Conservation (phyloP, 2,329 filamentous ascomycete species). For the Celoporthe dispersa region DNA sequence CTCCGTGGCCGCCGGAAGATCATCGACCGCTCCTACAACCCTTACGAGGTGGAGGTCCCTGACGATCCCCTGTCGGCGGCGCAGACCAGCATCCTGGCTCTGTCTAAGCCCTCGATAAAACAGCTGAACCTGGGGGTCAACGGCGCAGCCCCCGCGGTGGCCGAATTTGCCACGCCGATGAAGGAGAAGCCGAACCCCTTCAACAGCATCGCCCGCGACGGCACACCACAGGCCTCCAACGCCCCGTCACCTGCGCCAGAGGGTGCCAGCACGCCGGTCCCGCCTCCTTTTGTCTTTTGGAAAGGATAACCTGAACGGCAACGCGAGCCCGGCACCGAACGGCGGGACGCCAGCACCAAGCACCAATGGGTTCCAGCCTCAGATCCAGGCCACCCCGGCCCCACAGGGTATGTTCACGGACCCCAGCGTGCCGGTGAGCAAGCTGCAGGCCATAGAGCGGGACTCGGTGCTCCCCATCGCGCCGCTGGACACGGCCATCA, state of each 20-base stretch:
- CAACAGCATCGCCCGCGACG: conserved; percentile 71
- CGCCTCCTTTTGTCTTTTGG: conserved; percentile 63
- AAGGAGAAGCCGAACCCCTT: conserved; percentile 70
- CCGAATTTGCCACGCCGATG: conserved; percentile 61
- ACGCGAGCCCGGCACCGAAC: conserved; percentile 57
- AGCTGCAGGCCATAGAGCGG: conserved; percentile 67
- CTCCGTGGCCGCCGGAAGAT: conserved; percentile 78
- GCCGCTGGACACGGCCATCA: conserved; percentile 85
- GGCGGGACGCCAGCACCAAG: conserved; percentile 50
- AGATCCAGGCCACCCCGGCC: conserved; percentile 35
- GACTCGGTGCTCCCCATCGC: conserved; percentile 83
- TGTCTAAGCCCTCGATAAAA: conserved; percentile 62
- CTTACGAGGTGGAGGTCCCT: conserved; percentile 84
- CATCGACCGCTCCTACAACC: conserved; percentile 85
- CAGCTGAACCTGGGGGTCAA: conserved; percentile 39
- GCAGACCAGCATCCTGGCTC: conserved; percentile 69
- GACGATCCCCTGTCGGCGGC: conserved; percentile 89
- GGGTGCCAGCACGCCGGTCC: conserved; percentile 68
- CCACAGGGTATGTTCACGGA: conserved; percentile 55
- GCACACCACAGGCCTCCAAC: conserved; percentile 82
- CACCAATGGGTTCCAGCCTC: conserved; percentile 45
- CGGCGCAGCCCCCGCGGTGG: conserved; percentile 48
- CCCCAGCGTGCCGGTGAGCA: conserved; percentile 53
- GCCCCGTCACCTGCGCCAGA: conserved; percentile 89
- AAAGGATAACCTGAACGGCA: conserved; percentile 49